A percentile compares a stretch with the other conserved stretches of the same genome.
These are phyloP conservation scores for Tricholoma hemisulphureum DNA, from an alignment of 768 basidiomycete species.

Conservation along the genomic window DNA sequence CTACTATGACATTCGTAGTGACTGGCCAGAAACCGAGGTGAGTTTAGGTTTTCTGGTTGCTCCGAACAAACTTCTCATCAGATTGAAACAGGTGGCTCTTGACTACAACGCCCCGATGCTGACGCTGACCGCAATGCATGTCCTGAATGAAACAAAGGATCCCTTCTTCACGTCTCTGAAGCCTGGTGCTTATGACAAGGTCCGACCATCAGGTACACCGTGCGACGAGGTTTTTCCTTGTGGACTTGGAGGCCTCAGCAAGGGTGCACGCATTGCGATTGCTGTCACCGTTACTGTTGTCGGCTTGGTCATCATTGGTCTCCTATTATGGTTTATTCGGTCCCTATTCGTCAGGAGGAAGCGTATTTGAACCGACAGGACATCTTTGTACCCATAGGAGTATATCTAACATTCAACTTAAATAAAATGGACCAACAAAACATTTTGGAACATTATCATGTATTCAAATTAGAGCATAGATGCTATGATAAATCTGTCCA, in stretches of 20 bases:
- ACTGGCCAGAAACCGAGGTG: conserved; percentile 90
- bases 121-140: conserved; percentile 77
- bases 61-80: neutral
- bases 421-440: neutral
- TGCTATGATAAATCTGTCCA: neutral
- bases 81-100: conserved; percentile 54
- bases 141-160: conserved; percentile 63
- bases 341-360: conserved; percentile 12
- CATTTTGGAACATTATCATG: neutral
- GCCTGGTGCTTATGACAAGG: conserved; percentile 62
- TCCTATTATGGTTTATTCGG: conserved; percentile 39
- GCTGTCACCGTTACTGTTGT: conserved; percentile 63
- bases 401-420: neutral
- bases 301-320: conserved; percentile 54
- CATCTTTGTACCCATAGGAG: neutral
- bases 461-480: neutral
- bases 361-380: neutral
- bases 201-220: conserved; percentile 64
- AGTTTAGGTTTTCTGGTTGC: neutral
- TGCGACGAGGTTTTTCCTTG: conserved; percentile 71
- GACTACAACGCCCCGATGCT: conserved; percentile 91
- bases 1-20: conserved; percentile 82
- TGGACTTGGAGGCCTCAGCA: conserved; percentile 50
- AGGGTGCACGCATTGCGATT: conserved; percentile 65
- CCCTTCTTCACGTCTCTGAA: conserved; percentile 76